phyloP scores from a whole-genome alignment of 75 land plant genomes.

The Azolla pinnata region DNA sequence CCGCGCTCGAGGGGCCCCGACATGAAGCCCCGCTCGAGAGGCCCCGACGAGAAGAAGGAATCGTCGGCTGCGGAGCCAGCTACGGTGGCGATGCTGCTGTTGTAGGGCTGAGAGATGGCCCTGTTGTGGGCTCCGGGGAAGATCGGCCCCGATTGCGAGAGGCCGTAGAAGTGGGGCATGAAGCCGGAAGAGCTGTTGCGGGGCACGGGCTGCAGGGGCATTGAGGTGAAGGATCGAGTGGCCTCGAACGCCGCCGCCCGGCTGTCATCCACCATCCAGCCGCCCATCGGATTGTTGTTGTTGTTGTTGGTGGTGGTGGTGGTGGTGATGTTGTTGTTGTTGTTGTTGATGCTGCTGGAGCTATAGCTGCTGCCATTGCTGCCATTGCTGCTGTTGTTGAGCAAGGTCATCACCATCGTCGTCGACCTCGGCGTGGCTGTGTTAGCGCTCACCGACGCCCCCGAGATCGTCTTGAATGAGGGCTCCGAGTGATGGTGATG shows the following conservation, averaged over 20 bases:
- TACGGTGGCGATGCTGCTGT: no score
- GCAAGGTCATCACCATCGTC: slow-evolving; percentile 33
- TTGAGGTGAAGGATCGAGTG: slow-evolving; percentile 63
- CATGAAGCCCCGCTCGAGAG: slow-evolving; percentile 28
- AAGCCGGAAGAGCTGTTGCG: no score
- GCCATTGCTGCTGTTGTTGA: slow-evolving; percentile 22
- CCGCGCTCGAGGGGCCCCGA: slow-evolving; percentile 73
- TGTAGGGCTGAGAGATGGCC: slow-evolving; percentile 14
- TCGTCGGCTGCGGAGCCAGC: no score
- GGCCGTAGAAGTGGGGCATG: no score
- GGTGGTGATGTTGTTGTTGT: no score
- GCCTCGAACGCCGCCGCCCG: slow-evolving; percentile 81
- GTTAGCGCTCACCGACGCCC: slow-evolving; percentile 91
- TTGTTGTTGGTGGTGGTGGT: no score
- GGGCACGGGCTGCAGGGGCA: slow-evolving; percentile 80
- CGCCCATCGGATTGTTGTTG: no score
- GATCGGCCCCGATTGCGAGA: slow-evolving; percentile 54
- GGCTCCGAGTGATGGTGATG: slow-evolving; percentile 20
- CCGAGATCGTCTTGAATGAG: slow-evolving; percentile 80
- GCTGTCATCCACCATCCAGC: slow-evolving; percentile 16
- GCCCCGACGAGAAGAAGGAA: slow-evolving; percentile 20
- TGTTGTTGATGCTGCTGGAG: slow-evolving; percentile 26
- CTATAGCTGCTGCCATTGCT: no score
- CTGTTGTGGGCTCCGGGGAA: slow-evolving; percentile 18
- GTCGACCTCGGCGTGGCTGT: slow-evolving; percentile 73